These are phyloP conservation scores for Dioscorea dumetorum DNA, from an alignment of 106 monocot genomes.

Conservation along the genomic window DNA sequence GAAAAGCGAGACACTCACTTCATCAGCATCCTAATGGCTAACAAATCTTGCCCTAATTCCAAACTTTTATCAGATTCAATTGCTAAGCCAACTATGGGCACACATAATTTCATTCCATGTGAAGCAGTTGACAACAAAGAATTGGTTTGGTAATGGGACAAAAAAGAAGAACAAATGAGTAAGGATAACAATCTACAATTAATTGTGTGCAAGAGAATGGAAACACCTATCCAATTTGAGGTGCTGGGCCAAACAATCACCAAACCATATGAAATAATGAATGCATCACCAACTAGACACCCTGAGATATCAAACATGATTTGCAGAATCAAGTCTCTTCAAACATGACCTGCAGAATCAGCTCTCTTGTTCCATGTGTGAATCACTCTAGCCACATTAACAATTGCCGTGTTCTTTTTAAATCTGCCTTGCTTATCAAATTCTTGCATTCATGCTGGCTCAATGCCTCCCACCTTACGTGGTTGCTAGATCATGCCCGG, in stretches of 20 bases:
- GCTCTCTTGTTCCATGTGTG: not conserved
- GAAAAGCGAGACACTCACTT: no score
- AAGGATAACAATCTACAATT: not conserved
- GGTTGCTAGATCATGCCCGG: no score
- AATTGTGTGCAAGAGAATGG: not conserved
- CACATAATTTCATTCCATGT: not conserved
- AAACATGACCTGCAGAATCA: not conserved
- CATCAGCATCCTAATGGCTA: no score
- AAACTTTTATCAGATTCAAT: no score
- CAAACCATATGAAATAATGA: not conserved
- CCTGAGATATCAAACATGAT: not conserved
- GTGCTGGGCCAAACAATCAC: not conserved
- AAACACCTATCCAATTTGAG: constrained; percentile 2
- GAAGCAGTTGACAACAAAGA: constrained; percentile 3
- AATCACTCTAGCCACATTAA: not conserved
- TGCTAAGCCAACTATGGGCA: not conserved
- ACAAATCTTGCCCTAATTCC: no score
- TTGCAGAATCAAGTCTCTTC: not conserved
- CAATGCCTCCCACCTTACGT: no score
- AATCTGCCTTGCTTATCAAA: not conserved
- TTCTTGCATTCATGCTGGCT: not conserved
- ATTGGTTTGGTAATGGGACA: not conserved
- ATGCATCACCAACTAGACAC: not conserved
- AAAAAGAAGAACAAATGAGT: not conserved
- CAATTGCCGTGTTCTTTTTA: not conserved